Percentiles rank a stretch among this genome's conserved stretches.
phyloP scores from a whole-genome alignment of 2,329 filamentous ascomycete species.

The Microsporum audouinii region DNA sequence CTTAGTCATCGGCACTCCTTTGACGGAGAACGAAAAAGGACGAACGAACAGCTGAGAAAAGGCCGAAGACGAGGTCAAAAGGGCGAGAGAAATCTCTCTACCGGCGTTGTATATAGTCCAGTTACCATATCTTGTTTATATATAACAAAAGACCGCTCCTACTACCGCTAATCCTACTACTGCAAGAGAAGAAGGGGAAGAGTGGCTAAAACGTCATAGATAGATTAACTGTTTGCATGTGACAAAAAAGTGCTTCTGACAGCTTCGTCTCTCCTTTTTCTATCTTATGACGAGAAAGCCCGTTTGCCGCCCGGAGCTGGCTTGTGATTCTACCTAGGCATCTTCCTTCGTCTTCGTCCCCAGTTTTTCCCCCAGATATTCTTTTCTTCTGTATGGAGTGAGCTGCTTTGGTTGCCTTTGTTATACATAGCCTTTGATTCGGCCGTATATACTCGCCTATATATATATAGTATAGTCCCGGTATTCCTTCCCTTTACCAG shows the following conservation, averaged over 20 bases:
- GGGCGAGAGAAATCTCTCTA: not conserved
- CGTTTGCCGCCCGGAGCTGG: not conserved
- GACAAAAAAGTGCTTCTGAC: not conserved
- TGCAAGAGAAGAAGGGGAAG: not conserved
- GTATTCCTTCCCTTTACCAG: not conserved
- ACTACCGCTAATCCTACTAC: no score
- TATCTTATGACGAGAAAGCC: not conserved
- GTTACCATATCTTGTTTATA: no score
- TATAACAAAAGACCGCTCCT: no score
- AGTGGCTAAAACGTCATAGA: not conserved
- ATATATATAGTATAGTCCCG: not conserved
- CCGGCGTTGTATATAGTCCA: no score
- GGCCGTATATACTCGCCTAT: not conserved
- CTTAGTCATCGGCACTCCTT: not conserved
- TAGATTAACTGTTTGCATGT: not conserved
- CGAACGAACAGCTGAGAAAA: not conserved
- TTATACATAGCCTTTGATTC: not conserved
- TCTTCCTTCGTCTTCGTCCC: not conserved
- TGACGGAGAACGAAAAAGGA: not conserved
- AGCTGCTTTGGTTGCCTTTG: not conserved
- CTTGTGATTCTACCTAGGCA: constrained; percentile 4
- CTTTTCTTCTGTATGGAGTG: not conserved
- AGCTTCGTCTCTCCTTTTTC: not conserved
- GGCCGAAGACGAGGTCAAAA: not conserved
- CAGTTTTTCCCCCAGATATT: not conserved